Base-by-base conservation (phyloP, 2,329 filamentous ascomycete genomes). In the Nemania serpens region DNA sequence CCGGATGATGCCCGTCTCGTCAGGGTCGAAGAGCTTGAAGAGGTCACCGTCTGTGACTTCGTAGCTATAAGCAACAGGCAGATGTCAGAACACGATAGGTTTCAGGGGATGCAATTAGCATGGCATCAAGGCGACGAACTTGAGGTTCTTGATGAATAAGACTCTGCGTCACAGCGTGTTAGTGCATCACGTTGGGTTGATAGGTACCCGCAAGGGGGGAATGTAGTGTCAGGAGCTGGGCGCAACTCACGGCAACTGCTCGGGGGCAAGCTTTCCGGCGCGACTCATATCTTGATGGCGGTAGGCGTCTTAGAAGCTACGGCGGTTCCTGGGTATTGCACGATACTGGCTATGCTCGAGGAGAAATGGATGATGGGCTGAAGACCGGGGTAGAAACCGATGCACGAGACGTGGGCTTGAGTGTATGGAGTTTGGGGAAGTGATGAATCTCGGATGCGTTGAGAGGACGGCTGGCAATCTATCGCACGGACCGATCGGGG, bases 61-160 rank as follows among this genome's bases (percentile, higher is more conserved):
- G 87, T 97, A 98, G 90, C 93, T 96, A 68, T 46, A 72, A 55
- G 39, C 65, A 50, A 45, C 43, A 59, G 5, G 41, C 4, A 47
- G 2, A 71, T 50, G 22, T 65, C 13, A 59, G 54, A 51, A 55
- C 42, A 52, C 15, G 17, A 18, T 54, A 18, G 34, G 13, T n/a
- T 17, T 33, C 12, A 33, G 37, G 41, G 37, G 25, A 17, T 6
- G 37, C 12, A 2, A 22, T 34, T 25, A 12, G 34, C 9, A 4
- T 37, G 29, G 54, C 15, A 52, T 34, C 3, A 20, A 34, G n/a
- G 47, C 18, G n/a, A 80, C 83, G 70, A 79, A 96, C 92, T 91
- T 96, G 83, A 98, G 87, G 87, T 99, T 98, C 91, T 98, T 98
- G 75, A 98, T 94, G 87, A 98, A 98, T 84, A 99, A 91, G 89